Conservation (phyloP, 2,329 filamentous ascomycete species). For the Sporothrix dimorphospora region DNA sequence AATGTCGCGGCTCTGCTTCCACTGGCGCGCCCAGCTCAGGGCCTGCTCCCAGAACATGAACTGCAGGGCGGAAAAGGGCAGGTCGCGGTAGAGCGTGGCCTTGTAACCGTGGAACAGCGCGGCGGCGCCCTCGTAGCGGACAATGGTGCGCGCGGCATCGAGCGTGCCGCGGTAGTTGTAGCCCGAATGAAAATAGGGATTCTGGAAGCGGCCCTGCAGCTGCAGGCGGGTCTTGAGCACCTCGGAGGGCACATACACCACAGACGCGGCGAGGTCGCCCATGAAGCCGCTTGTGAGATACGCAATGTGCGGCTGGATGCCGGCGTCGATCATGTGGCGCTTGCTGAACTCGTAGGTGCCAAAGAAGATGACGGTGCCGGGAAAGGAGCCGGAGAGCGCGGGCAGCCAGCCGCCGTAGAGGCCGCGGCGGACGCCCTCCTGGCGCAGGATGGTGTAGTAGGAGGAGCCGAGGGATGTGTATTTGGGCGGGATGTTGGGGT, state of each 20-base stretch:
- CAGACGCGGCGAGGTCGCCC: conserved; percentile 87
- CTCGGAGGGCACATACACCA: conserved; percentile 95
- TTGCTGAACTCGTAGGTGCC: conserved; percentile 97
- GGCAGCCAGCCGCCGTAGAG: conserved; percentile 93
- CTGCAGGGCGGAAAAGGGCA: conserved; percentile 94
- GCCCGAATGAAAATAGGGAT: conserved; percentile 88
- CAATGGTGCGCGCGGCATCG: conserved; percentile 84
- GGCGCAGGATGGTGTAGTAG: conserved; percentile 89
- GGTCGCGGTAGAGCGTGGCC: conserved; percentile 88
- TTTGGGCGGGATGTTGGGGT: conserved; percentile 88
- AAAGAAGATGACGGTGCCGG: conserved; percentile 93
- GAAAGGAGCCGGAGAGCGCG: conserved; percentile 88
- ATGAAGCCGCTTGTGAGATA: conserved; percentile 90
- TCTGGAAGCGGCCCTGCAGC: conserved; percentile 92
- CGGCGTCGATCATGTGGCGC: conserved; percentile 80
- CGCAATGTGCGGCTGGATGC: conserved; percentile 78
- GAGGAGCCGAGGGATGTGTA: conserved; percentile 89
- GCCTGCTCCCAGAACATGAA: conserved; percentile 99
- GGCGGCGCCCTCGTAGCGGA: conserved; percentile 76
- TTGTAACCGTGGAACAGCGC: conserved; percentile 98
- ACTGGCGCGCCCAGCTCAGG: conserved; percentile 76
- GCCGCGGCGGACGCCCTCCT: conserved; percentile 84
- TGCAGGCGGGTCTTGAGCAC: conserved; percentile 97
- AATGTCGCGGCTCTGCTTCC: conserved; percentile 80
- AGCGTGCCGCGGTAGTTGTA: conserved; percentile 92